Evolutionary conservation across 352 stramenopile species (phyloP), one percentile per base, ranked within the genome.

Genomic region (Albugo laibachii): DNA sequence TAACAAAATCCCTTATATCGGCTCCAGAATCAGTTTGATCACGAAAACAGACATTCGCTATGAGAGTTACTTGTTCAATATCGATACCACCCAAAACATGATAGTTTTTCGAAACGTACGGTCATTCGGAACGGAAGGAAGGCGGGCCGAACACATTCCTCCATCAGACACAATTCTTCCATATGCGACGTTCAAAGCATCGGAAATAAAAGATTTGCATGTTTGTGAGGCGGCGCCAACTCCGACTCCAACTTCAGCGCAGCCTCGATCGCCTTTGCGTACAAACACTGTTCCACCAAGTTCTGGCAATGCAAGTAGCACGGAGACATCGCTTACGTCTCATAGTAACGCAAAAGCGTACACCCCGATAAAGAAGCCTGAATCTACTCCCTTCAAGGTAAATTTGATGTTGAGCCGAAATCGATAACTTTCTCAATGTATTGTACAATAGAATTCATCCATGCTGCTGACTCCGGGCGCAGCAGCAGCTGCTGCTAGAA

Each of bases 11-110:
- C 76, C 76, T 48, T 88, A 88, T 62, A 68, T 86, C 20, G 76
- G 76, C 31, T 85, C 71, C 21, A 72, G 70, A 54, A 88, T 88
- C 53, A 80, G 63, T 35, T 58, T 88, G 40, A 80, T 88, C 44
- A 86, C 76, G 50, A 88, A 88, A 66, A 88, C 73, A n/a, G 76
- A 88, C 49, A 82, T 88, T 49, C 76, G 76, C 37, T 88, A 88
- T 54, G 76, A 88, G 59, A 74, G 76, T 11, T 81, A 83, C 37
- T 56, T 88, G 16, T 88, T 86, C 56, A 88, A 85, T 61, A 88
- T 88, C 36, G 74, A 86, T 52, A 88, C 76, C 38, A 67, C 66
- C 8, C 73, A 88, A 56, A 83, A 68, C 55, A 88, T 79, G 53
- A 74, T 88, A 8, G 76, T 72, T 35, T 55, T 88, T 24, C 76